Evolutionary conservation across 2,329 filamentous ascomycete species (phyloP).

Genomic region (Hymenoscyphus albidus): DNA sequence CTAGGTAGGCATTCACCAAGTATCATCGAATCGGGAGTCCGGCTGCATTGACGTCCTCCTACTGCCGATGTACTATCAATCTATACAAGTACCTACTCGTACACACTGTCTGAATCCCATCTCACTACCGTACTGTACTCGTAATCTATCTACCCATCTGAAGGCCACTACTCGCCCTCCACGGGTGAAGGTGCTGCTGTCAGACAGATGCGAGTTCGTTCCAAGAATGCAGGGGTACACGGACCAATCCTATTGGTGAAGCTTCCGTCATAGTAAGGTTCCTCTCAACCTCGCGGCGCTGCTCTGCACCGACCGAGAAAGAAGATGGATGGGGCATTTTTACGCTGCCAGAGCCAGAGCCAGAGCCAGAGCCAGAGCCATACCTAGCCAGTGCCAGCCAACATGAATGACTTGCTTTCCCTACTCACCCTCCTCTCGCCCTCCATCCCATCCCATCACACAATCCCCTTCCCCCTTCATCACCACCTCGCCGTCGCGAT

Average conservation of each 20-base stretch:
- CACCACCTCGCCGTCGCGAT: not conserved
- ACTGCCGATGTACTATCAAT: no score
- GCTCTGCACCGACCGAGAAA: not conserved
- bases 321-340: constrained; percentile 2
- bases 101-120: no score
- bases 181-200: no score
- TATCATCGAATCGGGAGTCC: no score
- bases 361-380: not conserved
- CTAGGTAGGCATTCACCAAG: not conserved
- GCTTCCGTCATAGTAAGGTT: no score
- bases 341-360: not conserved
- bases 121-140: no score
- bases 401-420: constrained; percentile 4
- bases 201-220: no score
- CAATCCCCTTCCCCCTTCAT: not conserved
- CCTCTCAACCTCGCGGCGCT: not conserved
- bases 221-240: not conserved
- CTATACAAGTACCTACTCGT: no score
- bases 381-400: not conserved
- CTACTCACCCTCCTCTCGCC: not conserved
- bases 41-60: no score
- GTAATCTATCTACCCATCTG: no score
- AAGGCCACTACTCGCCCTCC: no score
- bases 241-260: not conserved
- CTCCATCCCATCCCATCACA: not conserved